Percentiles rank a stretch among this genome's conserved stretches.
Evolutionary conservation across 495 filamentous ascomycete genomes (phyloP).

Genomic region (Xylaria nigripes): DNA sequence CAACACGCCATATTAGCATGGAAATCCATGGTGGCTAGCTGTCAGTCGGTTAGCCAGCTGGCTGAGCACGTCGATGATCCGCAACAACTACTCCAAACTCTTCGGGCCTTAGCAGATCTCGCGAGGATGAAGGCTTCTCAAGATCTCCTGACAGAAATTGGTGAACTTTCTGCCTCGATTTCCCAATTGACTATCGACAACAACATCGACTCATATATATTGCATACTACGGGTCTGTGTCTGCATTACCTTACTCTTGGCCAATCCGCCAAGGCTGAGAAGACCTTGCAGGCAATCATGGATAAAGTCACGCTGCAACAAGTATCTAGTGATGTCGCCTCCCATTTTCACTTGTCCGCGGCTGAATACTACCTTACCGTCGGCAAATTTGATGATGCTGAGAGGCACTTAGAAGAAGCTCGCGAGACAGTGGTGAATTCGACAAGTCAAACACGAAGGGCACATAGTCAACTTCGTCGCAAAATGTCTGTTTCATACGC

Average conservation of each 20-base stretch:
- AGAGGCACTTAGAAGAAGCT: slow-evolving; percentile 31
- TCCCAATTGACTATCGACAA: slow-evolving; percentile 46
- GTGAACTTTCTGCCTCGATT: slow-evolving; percentile 43
- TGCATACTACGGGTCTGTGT: slow-evolving; percentile 52
- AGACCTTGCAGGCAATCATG: slow-evolving; percentile 53
- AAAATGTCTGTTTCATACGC: slow-evolving; percentile 44
- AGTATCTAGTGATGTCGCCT: slow-evolving; percentile 29
- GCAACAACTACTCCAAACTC: slow-evolving; percentile 49
- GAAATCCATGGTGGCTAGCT: slow-evolving; percentile 43
- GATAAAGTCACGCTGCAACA: slow-evolving; percentile 21
- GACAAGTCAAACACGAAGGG: slow-evolving; percentile 10
- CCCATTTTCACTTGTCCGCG: slow-evolving; percentile 57
- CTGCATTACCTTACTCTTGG: slow-evolving; percentile 70
- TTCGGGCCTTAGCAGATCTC: slow-evolving; percentile 67
- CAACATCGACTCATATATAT: slow-evolving; percentile 48
- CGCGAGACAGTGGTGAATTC: slow-evolving; percentile 20
- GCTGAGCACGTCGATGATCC: slow-evolving; percentile 53
- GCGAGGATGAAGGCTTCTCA: slow-evolving; percentile 62
- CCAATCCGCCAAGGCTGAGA: slow-evolving; percentile 63
- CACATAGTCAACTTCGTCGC: slow-evolving; percentile 20
- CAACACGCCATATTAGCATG: slow-evolving; percentile 42
- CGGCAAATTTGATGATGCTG: slow-evolving; percentile 54
- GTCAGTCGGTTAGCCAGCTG: slow-evolving; percentile 43
- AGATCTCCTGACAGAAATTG: slow-evolving; percentile 34
- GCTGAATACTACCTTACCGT: slow-evolving; percentile 66